Evolutionary conservation across 768 basidiomycete species (phyloP), one percentile per base, ranked within the genome.

Genomic region (Amanita fuliginea): DNA sequence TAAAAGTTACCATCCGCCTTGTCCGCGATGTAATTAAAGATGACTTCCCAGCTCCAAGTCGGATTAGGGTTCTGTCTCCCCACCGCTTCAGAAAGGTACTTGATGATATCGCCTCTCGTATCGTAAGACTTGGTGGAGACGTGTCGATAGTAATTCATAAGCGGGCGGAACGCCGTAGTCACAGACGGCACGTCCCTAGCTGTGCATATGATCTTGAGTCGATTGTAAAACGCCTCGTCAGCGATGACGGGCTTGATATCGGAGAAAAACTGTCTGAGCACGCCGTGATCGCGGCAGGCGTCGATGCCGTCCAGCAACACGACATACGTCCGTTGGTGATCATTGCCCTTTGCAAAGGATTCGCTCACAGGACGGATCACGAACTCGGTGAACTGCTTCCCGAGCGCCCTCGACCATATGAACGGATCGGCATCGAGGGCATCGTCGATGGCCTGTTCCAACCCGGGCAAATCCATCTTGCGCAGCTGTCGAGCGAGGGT

Each of bases 151-250:
- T 37, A 39, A 16, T 28, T 47, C 10, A 47, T n/a, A 14, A 47
- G 22, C 3, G 46, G 39, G 9, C 21, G 46, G 19, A 47, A 47
- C 11, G 36, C 34, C 21, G 46, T 14, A 11, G 8, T 8, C 16
- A 47, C 34, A n/a, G 34, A 19, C n/a, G 46, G 46, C 2, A 24
- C 46, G 35, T 39, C 21, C 24, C 36, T 47, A 14, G 24, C 36
- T 4, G 46, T 47, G 13, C 24, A 47, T 10, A 47, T 11, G 19
- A 47, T 47, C 36, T 47, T 47, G 46, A 47, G 30, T 8, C 46
- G 34, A 7, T n/a, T 39, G 10, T 47, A 28, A 18, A 39, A 39
- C 24, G 35, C 34, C 46, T 47, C 46, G 1, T 47, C 46, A 0
- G 34, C 37, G 9, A 47, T 36, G 26, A 28, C 24, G 24, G 21